Evolutionary conservation across 2,329 filamentous ascomycete genomes (phyloP), one percentile per base, ranked within the genome.

Genomic region (Pseudocercospora vitis): DNA sequence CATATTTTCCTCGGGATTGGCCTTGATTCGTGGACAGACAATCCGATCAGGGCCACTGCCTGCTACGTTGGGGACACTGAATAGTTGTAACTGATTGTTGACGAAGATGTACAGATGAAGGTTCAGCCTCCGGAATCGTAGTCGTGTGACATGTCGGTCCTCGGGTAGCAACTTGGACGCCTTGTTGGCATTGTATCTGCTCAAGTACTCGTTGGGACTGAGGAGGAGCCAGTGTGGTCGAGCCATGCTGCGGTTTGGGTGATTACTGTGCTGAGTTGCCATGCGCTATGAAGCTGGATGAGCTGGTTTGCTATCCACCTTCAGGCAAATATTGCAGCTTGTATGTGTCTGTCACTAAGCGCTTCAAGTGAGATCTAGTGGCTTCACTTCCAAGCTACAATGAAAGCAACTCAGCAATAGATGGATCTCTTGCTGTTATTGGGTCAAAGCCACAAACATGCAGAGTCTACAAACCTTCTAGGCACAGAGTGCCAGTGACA

Each of bases 221-320:
- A 42, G 37, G 14, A 42, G 37, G 9, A 42, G 37, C 37, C 37
- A 42, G n/a, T 42, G 37, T 23, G 21, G 21, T 42, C 21, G 21
- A 7, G n/a, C 18, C 37, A 21, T 42, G 18, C 3, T 42, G 37
- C 19, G 37, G 2, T 24, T 24, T 42, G 21, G 21, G 24, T 1
- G 37, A n/a, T n/a, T n/a, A n/a, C n/a, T n/a, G n/a, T n/a, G n/a
- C n/a, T n/a, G n/a, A n/a, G n/a, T n/a, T n/a, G n/a, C n/a, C n/a
- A n/a, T n/a, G n/a, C n/a, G n/a, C n/a, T n/a, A n/a, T n/a, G n/a
- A n/a, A n/a, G n/a, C n/a, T n/a, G n/a, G n/a, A n/a, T n/a, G n/a
- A n/a, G n/a, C n/a, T n/a, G n/a, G n/a, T n/a, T n/a, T n/a, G n/a
- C n/a, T n/a, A n/a, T n/a, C n/a, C n/a, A n/a, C n/a, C n/a, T n/a